Conservation (phyloP, 495 filamentous ascomycete genomes). For the Monascus purpureus region DNA sequence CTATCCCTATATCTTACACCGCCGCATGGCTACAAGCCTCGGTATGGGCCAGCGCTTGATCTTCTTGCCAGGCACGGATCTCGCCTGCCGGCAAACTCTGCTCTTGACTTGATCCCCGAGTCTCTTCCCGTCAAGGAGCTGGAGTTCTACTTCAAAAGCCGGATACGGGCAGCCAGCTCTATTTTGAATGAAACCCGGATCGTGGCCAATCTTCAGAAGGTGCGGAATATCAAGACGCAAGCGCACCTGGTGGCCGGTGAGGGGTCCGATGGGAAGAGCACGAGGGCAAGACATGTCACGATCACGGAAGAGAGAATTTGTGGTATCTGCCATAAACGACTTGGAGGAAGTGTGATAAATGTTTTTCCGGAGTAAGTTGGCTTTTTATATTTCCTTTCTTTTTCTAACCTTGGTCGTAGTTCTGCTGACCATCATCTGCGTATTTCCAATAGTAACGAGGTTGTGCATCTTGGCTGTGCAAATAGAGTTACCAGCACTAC, state of each 20-base stretch:
- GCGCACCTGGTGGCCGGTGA: slow-evolving; percentile 55
- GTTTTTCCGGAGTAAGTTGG: slow-evolving; percentile 50
- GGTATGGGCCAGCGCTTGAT: slow-evolving; percentile 67
- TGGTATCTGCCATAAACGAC: slow-evolving; percentile 78
- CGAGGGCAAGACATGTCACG: slow-evolving; percentile 58
- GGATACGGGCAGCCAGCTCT: slow-evolving; percentile 77
- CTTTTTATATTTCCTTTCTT: slow-evolving; percentile 1
- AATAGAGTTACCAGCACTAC: slow-evolving; percentile 21
- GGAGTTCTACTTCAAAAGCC: slow-evolving; percentile 80
- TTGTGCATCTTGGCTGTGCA: slow-evolving; percentile 78
- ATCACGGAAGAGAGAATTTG: slow-evolving; percentile 80
- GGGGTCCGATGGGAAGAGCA: slow-evolving; percentile 34
- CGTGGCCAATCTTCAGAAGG: slow-evolving; percentile 57
- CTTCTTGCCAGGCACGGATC: slow-evolving; percentile 85
- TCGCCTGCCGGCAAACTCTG: slow-evolving; percentile 72
- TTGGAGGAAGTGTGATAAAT: slow-evolving; percentile 79
- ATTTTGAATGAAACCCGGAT: slow-evolving; percentile 65
- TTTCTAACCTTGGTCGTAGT: slow-evolving; percentile 20
- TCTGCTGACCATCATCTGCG: too few relatives aligned
- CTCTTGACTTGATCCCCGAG: slow-evolving; percentile 74
- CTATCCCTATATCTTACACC: slow-evolving; percentile 83
- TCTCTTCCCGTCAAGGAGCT: slow-evolving; percentile 62
- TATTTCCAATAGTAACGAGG: too few relatives aligned
- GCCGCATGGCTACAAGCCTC: slow-evolving; percentile 55
- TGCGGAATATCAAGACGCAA: slow-evolving; percentile 58